These are phyloP conservation scores for Paramyrothecium roridum DNA, from an alignment of 2,329 filamentous ascomycete genomes.

Conservation along the genomic window DNA sequence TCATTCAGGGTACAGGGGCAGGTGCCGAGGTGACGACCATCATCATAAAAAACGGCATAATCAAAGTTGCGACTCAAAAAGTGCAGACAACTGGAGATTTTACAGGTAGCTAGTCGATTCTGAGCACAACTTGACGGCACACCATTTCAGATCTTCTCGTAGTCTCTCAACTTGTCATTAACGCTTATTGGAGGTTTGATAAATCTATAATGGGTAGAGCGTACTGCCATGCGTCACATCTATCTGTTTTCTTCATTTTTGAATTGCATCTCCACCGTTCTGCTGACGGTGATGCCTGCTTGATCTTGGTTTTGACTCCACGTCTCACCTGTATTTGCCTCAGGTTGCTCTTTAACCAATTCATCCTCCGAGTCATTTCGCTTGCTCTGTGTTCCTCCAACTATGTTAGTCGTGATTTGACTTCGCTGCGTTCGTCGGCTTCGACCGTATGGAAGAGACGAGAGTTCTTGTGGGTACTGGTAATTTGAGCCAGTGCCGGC, in stretches of 20 bases:
- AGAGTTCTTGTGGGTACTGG: slow-evolving; percentile 14
- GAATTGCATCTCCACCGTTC: not conserved
- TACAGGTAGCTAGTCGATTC: too few species aligned
- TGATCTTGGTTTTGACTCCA: not conserved
- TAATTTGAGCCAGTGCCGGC: slow-evolving; percentile 15
- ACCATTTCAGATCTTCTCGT: too few species aligned
- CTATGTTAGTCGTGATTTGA: slow-evolving; percentile 15
- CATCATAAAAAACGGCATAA: too few species aligned
- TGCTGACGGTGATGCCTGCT: not conserved
- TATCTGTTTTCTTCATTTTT: not conserved
- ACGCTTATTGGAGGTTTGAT: too few species aligned
- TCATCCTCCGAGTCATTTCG: slow-evolving; percentile 18
- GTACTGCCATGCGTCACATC: too few species aligned
- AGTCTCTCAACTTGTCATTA: too few species aligned
- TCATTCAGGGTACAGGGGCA: too few species aligned
- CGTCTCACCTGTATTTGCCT: not conserved
- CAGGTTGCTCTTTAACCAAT: slow-evolving; percentile 9
- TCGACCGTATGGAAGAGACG: slow-evolving; percentile 10
- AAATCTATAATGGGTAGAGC: too few species aligned
- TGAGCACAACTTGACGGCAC: too few species aligned
- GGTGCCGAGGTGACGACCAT: too few species aligned
- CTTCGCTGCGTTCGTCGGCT: slow-evolving; percentile 15
- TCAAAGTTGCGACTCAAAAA: too few species aligned
- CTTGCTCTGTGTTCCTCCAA: slow-evolving; percentile 13
- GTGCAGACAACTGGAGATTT: too few species aligned